Base-by-base conservation (phyloP, 2,329 filamentous ascomycete genomes). In the Coleophoma crateriformis region DNA sequence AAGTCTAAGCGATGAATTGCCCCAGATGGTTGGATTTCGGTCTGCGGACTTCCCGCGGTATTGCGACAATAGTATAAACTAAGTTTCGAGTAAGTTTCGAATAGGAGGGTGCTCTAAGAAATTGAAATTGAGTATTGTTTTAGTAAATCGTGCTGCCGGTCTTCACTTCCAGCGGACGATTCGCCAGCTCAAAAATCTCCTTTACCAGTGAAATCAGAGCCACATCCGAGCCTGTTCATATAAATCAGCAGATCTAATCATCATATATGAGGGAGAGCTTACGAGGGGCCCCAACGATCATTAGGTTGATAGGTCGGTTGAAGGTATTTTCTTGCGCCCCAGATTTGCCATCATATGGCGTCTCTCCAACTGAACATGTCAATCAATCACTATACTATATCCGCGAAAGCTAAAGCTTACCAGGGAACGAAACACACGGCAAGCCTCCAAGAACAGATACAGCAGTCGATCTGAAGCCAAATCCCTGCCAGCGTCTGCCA, bases 401-500 rank as follows among this genome's bases (percentile, higher is more conserved):
- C 1, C 2, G 13, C 35, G 15, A n/a, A n/a, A 32, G 10, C 1
- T 20, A 51, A 20, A 45, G 45, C 35, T n/a, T 46, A 59, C 57
- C 52, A 15, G 57, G 57, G 17, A 59, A 43, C 14, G 53, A 50
- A 7, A 59, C 42, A 27, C 48, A 51, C 3, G 55, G 57, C 12
- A 55, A 41, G 3, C 51, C 55, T 27, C 57, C 55, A 1, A 59
- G 47, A 15, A 52, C 51, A 4, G 55, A 54, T 37, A 52, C 54
- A 12, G 51, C 48, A 12, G 54, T 55, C 11, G 50, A 47, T 2
- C 49, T 46, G 22, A 58, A 39, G 4, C 55, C 51, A n/a, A 50
- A 58, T 6, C 57, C 57, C 46, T 59, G 57, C 57, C 55, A 58
- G 8, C 17, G 46, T n/a, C 47, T 45, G 2, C 52, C 51, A 3